Evolutionary conservation across 352 stramenopile genomes (phyloP), one percentile per base, ranked within the genome.

Genomic region (Blastocystis hominis): DNA sequence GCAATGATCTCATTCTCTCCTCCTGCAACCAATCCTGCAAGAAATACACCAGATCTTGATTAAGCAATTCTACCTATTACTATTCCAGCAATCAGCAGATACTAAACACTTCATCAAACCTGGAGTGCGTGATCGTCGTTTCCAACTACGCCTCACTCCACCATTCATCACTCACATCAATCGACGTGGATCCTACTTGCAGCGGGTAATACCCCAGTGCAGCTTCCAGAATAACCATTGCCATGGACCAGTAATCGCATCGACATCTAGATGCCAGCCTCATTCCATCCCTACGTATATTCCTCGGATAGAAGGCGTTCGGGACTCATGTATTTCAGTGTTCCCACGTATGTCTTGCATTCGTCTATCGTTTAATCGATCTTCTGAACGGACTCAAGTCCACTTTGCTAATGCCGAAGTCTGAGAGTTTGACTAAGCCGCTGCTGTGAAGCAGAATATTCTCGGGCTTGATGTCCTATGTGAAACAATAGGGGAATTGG

Each of bases 231-330:
- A 84, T 84, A 10, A 84, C 72, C n/a, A 84, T 53, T 5, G 72
- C 72, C 72, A 84, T 84, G 1, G 72, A 84, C 72, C 72, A 84
- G 24, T 84, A 84, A 53, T 84, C 72, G 20, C 72, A 84, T 38
- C 55, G 53, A 24, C 44, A 84, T 80, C 70, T 80, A 64, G 17
- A 15, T 56, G 4, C 24, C 30, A 30, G 55, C 50, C 9, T 20
- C 50, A 20, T 20, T 20, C 50, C 17, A 78, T 2, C 2, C 0
- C 9, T 24, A 80, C 44, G 72, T 47, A 34, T 84, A 84, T n/a
- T 66, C 36, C 36, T 66, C 30, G 6, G 72, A 84, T 2, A 34
- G 13, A 7, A 84, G 38, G 4, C 72, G 72, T 53, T 84, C 72
- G 13, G 72, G 72, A 84, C 72, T 84, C 72, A 84, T 84, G 72